Conservation (phyloP, 2,329 filamentous ascomycete genomes). For the Diaporthe caulivora region DNA sequence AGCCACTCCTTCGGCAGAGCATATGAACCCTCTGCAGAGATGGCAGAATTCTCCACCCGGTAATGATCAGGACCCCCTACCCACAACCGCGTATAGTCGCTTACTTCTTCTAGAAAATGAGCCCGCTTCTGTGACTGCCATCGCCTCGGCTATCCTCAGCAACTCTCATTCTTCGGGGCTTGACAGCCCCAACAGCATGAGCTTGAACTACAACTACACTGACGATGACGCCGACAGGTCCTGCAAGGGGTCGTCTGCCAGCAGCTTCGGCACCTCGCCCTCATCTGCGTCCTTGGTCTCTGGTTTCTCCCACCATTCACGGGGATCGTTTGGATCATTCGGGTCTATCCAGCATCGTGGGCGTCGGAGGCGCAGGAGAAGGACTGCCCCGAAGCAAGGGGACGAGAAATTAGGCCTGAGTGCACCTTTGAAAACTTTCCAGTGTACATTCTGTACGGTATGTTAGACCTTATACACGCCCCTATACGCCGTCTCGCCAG, state of each 20-base stretch:
- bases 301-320: conserved; percentile 69
- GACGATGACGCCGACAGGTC: conserved; percentile 72
- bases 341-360: conserved; percentile 58
- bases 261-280: conserved; percentile 71
- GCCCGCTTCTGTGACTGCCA: conserved; percentile 69
- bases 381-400: conserved; percentile 53
- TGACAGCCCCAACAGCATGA: conserved; percentile 66
- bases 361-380: conserved; percentile 63
- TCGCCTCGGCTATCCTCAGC: conserved; percentile 63
- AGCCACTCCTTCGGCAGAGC: conserved; percentile 66
- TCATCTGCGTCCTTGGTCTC: conserved; percentile 71
- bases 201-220: conserved; percentile 59
- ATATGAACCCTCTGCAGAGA: conserved; percentile 69
- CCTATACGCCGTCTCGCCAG: not conserved
- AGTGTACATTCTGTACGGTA: conserved; percentile 75
- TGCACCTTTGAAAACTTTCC: conserved; percentile 67
- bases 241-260: conserved; percentile 70
- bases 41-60: conserved; percentile 69
- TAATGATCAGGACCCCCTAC: not conserved
- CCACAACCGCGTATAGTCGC: not conserved
- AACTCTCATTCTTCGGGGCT: conserved; percentile 67
- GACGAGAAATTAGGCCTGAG: conserved; percentile 53
- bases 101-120: conserved; percentile 59
- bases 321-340: conserved; percentile 67
- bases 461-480: conserved; percentile 2